Percentiles rank a stretch among this genome's conserved stretches.
These are phyloP conservation scores for Furcasterigmium furcatum DNA, from an alignment of 2,329 filamentous ascomycete species.

Conservation along the genomic window DNA sequence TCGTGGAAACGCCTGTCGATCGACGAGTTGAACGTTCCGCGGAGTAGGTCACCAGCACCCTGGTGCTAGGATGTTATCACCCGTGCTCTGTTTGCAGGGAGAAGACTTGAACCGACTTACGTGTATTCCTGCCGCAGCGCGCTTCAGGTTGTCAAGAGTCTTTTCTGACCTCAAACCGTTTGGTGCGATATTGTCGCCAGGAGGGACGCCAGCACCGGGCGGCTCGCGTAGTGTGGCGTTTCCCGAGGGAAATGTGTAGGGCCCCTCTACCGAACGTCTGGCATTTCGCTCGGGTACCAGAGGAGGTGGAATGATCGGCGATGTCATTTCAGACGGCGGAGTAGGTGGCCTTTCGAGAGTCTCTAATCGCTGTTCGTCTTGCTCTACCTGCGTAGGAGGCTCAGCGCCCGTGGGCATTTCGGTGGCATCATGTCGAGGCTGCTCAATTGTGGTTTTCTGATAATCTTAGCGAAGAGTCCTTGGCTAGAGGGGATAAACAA, in stretches of 20 bases:
- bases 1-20: constrained; percentile 15
- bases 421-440: constrained; percentile 5
- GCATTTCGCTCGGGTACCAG: constrained; percentile 1
- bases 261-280: neutral
- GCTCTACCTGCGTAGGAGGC: constrained; percentile 1
- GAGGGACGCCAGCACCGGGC: neutral
- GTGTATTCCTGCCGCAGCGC: constrained; percentile 10
- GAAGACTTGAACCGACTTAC: neutral
- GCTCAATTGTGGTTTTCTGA: constrained; percentile 1
- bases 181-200: neutral
- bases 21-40: constrained; percentile 17
- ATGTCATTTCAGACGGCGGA: neutral
- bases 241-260: neutral
- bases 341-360: neutral
- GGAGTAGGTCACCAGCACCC: constrained; percentile 18
- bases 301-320: neutral
- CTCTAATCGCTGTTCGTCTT: neutral
- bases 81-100: neutral
- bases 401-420: constrained; percentile 2
- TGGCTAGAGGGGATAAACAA: neutral
- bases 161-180: neutral
- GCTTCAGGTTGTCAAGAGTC: constrained; percentile 8
- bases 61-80: constrained; percentile 2
- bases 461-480: neutral
- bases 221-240: neutral